Evolutionary conservation across 2,329 filamentous ascomycete species (phyloP), one percentile per base, ranked within the genome.

Genomic region (Microdochium bolleyi): DNA sequence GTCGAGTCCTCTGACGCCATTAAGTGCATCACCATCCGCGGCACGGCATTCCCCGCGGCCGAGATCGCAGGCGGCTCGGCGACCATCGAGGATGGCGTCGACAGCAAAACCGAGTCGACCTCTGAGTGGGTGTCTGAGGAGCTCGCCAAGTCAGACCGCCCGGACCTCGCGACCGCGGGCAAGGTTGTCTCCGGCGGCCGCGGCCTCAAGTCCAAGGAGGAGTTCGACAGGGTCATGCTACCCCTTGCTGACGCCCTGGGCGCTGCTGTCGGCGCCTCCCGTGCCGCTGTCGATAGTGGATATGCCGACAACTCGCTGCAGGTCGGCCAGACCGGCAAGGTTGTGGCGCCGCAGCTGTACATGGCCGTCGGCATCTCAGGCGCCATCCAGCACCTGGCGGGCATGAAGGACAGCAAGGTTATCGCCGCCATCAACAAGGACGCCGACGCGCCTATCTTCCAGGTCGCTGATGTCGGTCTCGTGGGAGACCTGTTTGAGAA

Each of bases 331-430:
- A 99, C 94, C 14, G 94, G 94, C 64, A 99, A 99, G 82, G 95
- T 97, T 57, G 92, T 99, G 52, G 94, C 94, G 49, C 94, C 94
- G 55, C 87, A 99, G 71, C 76, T 99, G 56, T 99, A 99, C 69
- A 80, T 99, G 61, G 95, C 91, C 52, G 92, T 92, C 13, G 94
- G 94, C 65, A 97, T 99, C 62, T 96, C 90, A 9, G 94, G 94
- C 52, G 94, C 94, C 22, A 99, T 99, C 62, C 94, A 99, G 74
- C 94, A 99, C 77, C 73, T 99, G 72, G 94, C 94, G 30, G 94
- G 94, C 67, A 99, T 99, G 94, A 99, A 99, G 81, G 94, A 99
- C 68, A 96, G 91, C 77, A 99, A 99, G 77, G 94, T 99, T 54
- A 99, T 99, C 74, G 94, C 92, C 22, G 90, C 90, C 14, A 97